These are phyloP conservation scores for Priceomyces haplophilus DNA, from an alignment of 805 yeast species.

Conservation along the genomic window DNA sequence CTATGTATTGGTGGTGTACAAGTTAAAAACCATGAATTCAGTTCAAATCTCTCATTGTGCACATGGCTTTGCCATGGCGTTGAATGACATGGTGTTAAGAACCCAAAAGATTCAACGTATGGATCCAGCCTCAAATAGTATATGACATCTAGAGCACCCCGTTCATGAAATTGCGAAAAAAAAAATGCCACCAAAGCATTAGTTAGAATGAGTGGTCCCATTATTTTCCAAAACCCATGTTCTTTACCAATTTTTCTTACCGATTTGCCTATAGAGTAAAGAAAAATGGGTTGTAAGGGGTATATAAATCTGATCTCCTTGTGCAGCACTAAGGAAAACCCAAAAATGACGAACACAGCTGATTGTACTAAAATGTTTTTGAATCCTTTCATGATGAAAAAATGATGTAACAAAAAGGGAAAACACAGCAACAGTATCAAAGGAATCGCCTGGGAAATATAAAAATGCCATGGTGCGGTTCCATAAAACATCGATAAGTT, in stretches of 20 bases:
- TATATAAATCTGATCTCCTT: slow-evolving; percentile 90
- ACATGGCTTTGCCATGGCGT: slow-evolving; percentile 91
- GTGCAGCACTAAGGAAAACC: slow-evolving; percentile 70
- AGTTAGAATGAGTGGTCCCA: slow-evolving; percentile 16
- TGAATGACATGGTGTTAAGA: slow-evolving; percentile 94
- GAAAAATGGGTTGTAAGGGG: slow-evolving; percentile 75
- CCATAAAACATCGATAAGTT: slow-evolving; percentile 84
- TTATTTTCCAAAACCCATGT: slow-evolving; percentile 1
- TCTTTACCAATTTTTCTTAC: slow-evolving; percentile 10
- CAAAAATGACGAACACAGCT: slow-evolving; percentile 43
- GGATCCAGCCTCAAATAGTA: slow-evolving; percentile 44
- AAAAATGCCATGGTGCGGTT: slow-evolving; percentile 78
- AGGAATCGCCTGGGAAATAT: slow-evolving; percentile 79
- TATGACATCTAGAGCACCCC: slow-evolving; percentile 76
- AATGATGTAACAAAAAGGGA: slow-evolving; percentile 50
- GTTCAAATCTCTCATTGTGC: slow-evolving; percentile 49
- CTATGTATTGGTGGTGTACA: slow-evolving; percentile 85
- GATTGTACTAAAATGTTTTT: slow-evolving; percentile 18
- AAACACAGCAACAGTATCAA: slow-evolving; percentile 61
- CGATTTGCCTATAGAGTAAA: slow-evolving; percentile 49
- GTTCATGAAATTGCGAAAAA: slow-evolving; percentile 71
- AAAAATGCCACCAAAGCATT: slow-evolving; percentile 47
- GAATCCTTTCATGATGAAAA: slow-evolving; percentile 9
- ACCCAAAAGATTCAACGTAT: slow-evolving; percentile 58
- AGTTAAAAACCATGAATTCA: slow-evolving; percentile 67